These are phyloP conservation scores for Ajuga chamaepitys DNA, from an alignment of 257 asterid genomes.

Conservation along the genomic window DNA sequence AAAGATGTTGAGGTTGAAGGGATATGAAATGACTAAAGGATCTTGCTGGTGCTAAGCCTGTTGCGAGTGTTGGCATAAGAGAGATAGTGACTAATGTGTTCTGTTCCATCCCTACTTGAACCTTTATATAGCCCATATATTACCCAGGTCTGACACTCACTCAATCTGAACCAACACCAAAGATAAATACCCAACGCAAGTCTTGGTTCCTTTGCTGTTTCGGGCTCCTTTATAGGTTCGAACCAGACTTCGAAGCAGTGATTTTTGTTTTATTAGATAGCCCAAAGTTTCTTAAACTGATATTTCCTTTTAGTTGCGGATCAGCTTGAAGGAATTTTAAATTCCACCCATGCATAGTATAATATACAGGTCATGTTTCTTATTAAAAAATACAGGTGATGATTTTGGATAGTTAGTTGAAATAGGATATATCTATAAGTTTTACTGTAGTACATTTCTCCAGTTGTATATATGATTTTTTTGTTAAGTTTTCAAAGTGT, in stretches of 20 bases:
- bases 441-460: not conserved
- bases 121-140: not conserved
- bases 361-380: no score
- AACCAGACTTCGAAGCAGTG: not conserved
- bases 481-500: no score
- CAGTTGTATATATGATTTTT: not conserved
- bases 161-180: not conserved
- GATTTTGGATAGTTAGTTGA: not conserved
- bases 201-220: no score
- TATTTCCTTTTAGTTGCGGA: constrained; percentile 6
- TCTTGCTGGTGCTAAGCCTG: not conserved
- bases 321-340: not conserved
- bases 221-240: not conserved
- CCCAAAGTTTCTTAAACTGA: not conserved
- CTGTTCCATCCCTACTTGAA: not conserved
- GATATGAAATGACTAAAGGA: not conserved
- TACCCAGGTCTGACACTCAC: not conserved
- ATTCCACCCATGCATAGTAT: no score
- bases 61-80: not conserved
- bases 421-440: not conserved
- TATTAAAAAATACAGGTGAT: not conserved
- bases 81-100: not conserved
- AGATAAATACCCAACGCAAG: no score
- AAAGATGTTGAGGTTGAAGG: not conserved
- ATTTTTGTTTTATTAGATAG: not conserved